Evolutionary conservation across 352 stramenopile genomes (phyloP).

Genomic region (Globisporangium cylindrosporum): DNA sequence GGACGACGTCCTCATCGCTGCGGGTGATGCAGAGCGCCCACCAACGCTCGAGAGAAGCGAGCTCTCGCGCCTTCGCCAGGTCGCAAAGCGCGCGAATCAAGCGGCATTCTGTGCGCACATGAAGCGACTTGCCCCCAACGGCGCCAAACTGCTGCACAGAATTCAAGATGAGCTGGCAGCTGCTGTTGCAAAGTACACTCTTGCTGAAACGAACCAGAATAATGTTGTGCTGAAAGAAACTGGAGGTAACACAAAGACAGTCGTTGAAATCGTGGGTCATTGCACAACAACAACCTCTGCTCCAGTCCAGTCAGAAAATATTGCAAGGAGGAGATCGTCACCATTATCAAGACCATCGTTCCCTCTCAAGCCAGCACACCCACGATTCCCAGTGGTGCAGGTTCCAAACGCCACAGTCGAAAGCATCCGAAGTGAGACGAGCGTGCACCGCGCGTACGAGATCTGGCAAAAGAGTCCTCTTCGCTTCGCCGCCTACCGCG

Average conservation of each 20-base stretch:
- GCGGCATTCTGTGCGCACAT: neutral
- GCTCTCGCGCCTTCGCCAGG: constrained; percentile 1
- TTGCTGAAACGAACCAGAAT: neutral
- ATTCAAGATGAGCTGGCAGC: neutral
- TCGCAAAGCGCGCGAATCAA: neutral
- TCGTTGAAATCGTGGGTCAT: neutral
- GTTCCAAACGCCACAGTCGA: neutral
- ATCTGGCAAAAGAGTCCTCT: neutral
- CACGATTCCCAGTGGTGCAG: neutral
- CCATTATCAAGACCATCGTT: neutral
- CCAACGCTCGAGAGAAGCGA: neutral
- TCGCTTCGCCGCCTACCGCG: constrained; percentile 6
- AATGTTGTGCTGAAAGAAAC: neutral
- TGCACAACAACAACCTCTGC: neutral
- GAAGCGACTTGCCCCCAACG: neutral
- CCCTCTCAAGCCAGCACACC: neutral
- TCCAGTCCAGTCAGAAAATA: neutral
- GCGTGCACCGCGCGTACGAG: constrained; percentile 1
- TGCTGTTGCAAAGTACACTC: neutral
- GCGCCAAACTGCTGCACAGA: neutral
- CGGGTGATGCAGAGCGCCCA: neutral
- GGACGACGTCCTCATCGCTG: neutral
- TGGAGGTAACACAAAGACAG: neutral
- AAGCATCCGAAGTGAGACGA: neutral
- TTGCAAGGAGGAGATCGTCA: neutral